Evolutionary conservation across 768 basidiomycete genomes (phyloP).

Genomic region (Leccinum obscurum): DNA sequence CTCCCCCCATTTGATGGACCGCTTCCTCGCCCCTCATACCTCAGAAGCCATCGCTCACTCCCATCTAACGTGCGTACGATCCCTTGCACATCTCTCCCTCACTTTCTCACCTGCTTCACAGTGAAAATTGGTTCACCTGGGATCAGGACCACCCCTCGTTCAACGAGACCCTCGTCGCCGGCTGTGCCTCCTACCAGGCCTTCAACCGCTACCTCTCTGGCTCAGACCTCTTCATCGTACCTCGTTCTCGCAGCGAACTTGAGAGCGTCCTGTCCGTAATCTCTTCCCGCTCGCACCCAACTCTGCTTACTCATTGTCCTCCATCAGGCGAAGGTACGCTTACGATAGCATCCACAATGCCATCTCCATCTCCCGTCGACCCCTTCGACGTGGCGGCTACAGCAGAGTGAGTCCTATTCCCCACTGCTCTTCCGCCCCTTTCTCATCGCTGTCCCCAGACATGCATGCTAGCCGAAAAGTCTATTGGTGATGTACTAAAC

Average conservation of each 20-base stretch:
- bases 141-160: conserved; percentile 68
- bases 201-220: conserved; percentile 73
- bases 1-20: conserved; percentile 51
- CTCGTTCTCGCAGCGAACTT: conserved; percentile 62
- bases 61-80: conserved; percentile 57
- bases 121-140: conserved; percentile 70
- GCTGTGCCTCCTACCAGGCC: conserved; percentile 79
- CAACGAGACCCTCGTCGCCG: conserved; percentile 72
- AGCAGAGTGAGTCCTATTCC: conserved; percentile 42
- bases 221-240: conserved; percentile 69
- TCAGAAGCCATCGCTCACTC: conserved; percentile 72
- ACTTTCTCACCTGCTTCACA: conserved; percentile 32
- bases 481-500: conserved; percentile 68
- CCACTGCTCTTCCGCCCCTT: background rate
- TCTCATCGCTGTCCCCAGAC: conserved; percentile 42
- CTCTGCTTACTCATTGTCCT: conserved; percentile 8
- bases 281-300: background rate
- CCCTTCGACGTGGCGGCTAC: conserved; percentile 58
- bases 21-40: conserved; percentile 70
- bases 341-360: conserved; percentile 82
- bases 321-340: conserved; percentile 64
- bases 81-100: background rate
- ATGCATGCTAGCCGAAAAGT: conserved; percentile 69
- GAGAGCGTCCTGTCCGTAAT: conserved; percentile 66
- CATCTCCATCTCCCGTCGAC: conserved; percentile 66